Evolutionary conservation across 2,329 filamentous ascomycete genomes (phyloP), one percentile per base, ranked within the genome.

Genomic region (Aspergillus udagawae): DNA sequence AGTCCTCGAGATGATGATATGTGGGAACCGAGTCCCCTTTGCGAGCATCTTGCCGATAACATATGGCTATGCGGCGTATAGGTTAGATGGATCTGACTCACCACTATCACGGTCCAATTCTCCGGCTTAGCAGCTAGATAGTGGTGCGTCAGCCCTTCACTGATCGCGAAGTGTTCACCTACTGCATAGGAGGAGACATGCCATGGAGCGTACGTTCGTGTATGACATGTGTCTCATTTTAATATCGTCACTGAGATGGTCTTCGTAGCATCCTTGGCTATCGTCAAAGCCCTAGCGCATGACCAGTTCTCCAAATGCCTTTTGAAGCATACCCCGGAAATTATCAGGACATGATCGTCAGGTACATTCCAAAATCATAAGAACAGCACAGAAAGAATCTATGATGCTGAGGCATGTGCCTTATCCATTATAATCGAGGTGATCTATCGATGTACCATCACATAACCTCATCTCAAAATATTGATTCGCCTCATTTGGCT

Each of bases 401-500:
- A 32, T 14, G 4, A 38, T 38, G 32, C 32, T 38, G 14, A 17
- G 14, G 32, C 6, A 38, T 14, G 8, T 3, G 32, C 14, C 4
- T 38, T 14, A 38, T 44, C 5, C 21, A 25, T 47, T 47, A 25
- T 12, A 23, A 21, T 47, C 14, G 8, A 23, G 21, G 4, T 5
- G 3, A 20, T 20, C 10, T 35, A 51, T 35, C 32, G 27, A 44
- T 23, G 23, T 45, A 49, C 32, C 44, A 23, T 32, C 14, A 17
- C n/a, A 49, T 7, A 29, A 27, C 49, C 20, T 21, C 49, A 41
- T 51, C 20, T 20, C 27, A 20, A 45, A 4, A 9, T 20, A 45
- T 23, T 21, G 21, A 45, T 10, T 10, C 3, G 23, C 27, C 29
- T 27, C 23, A 54, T 21, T 66, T 59, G 61, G 12, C 68, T 62